phyloP scores from a whole-genome alignment of 331 rosid species.

The Quercus lobata region DNA sequence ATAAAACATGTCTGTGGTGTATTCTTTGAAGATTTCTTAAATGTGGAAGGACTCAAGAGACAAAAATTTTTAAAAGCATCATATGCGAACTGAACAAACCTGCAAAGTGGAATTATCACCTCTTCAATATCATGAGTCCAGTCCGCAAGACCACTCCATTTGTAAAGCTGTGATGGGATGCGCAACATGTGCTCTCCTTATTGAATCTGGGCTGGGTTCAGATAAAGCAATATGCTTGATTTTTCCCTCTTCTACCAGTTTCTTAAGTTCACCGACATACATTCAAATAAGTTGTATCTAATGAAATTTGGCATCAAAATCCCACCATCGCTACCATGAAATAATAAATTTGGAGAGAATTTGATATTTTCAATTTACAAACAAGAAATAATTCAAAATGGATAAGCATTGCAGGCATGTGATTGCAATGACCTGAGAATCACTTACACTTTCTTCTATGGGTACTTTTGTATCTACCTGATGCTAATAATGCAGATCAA shows the following conservation, averaged over 20 bases:
- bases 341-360: not conserved
- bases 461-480: conserved; percentile 38
- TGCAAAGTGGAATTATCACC: conserved; percentile 39
- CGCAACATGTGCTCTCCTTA: conserved; percentile 49
- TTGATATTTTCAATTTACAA: not conserved
- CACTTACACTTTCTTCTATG: conserved; percentile 44
- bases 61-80: not conserved
- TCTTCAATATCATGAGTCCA: conserved; percentile 39
- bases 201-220: conserved; percentile 47
- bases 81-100: not conserved
- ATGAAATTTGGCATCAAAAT: not conserved
- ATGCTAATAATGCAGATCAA: conserved; percentile 60
- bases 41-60: not conserved
- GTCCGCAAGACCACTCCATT: conserved; percentile 42
- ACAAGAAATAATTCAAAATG: not conserved
- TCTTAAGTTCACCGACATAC: conserved; percentile 50
- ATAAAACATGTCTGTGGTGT: too few relatives aligned
- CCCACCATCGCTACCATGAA: not conserved
- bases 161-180: conserved; percentile 45
- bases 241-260: conserved; percentile 43
- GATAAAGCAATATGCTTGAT: conserved; percentile 43
- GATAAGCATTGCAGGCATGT: not conserved
- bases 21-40: not conserved
- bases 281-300: not conserved
- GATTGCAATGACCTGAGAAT: not conserved